Percentiles rank a stretch among this genome's conserved stretches.
Evolutionary conservation across 306 rosid species (phyloP).

Genomic region (Rosa persica): DNA sequence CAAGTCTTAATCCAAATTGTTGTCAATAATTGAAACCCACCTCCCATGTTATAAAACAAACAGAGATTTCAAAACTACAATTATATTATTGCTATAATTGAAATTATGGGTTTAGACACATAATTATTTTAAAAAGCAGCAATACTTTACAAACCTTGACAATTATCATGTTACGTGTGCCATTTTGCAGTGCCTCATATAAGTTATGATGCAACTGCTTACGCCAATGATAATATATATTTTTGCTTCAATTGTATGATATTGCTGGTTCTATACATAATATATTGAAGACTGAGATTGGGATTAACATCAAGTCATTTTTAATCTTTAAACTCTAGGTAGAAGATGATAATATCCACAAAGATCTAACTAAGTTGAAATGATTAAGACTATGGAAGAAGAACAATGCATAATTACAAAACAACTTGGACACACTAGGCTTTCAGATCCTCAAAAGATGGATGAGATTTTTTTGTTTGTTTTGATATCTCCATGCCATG

Average conservation of each 20-base stretch:
- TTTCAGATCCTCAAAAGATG: conserved; percentile 10
- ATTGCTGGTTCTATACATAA: neutral
- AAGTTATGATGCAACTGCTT: conserved; percentile 12
- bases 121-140: neutral
- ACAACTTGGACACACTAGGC: conserved; percentile 8
- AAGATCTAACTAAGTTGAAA: conserved; percentile 21
- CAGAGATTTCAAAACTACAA: neutral
- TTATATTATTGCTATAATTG: neutral
- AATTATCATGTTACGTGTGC: conserved; percentile 31
- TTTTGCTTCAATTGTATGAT: neutral
- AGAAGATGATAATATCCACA: conserved; percentile 5
- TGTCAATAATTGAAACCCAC: conserved; percentile 27
- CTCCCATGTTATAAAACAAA: conserved; percentile 14
- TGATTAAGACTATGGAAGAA: conserved; percentile 1
- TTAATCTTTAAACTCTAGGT: neutral
- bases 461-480: neutral
- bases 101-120: neutral
- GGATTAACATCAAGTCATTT: conserved; percentile 6
- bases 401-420: neutral
- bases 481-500: neutral
- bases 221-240: neutral
- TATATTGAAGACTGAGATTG: conserved; percentile 14
- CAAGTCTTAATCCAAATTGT: conserved; percentile 39
- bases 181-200: conserved; percentile 3
- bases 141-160: conserved; percentile 21